Percentiles rank a stretch among this genome's conserved stretches.
Evolutionary conservation across 2,329 filamentous ascomycete species (phyloP).

Genomic region (Talaromyces sp.): DNA sequence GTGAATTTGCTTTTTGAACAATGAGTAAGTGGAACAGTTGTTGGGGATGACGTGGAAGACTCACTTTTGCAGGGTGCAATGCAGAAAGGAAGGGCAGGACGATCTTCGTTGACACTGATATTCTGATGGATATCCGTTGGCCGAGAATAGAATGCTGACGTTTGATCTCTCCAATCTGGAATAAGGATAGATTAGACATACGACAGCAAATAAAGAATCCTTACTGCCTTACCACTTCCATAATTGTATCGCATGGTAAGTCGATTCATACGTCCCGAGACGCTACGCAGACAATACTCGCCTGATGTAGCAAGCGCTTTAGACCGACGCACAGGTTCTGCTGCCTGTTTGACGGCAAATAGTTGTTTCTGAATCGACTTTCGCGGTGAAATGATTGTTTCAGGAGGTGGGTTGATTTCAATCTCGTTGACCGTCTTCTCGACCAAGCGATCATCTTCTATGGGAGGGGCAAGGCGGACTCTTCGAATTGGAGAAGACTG

Average conservation of each 20-base stretch:
- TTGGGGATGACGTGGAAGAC: constrained; percentile 22
- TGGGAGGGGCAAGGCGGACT: constrained; percentile 30
- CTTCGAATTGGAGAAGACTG: constrained; percentile 47
- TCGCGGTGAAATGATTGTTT: constrained; percentile 4
- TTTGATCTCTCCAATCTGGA: constrained; percentile 54
- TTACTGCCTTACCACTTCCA: constrained; percentile 31
- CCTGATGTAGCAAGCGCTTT: constrained; percentile 33
- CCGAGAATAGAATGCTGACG: constrained; percentile 55
- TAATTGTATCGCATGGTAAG: constrained; percentile 33
- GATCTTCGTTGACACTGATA: constrained; percentile 33
- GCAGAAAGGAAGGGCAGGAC: constrained; percentile 58
- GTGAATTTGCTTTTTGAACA: constrained; percentile 49
- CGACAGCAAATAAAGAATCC: neutral
- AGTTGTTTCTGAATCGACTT: constrained; percentile 14
- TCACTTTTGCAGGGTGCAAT: constrained; percentile 61
- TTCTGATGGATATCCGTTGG: constrained; percentile 52
- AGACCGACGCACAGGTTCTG: constrained; percentile 34
- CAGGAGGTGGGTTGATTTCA: constrained; percentile 11
- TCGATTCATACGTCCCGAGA: constrained; percentile 28
- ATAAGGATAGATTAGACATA: neutral
- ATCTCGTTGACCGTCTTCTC: constrained; percentile 26
- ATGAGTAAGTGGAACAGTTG: constrained; percentile 10
- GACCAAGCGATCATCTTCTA: constrained; percentile 28
- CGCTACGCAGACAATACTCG: constrained; percentile 35
- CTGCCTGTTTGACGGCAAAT: constrained; percentile 17